These are phyloP conservation scores for Trypanosoma boissoni DNA, from an alignment of 208 protist species.

Conservation along the genomic window DNA sequence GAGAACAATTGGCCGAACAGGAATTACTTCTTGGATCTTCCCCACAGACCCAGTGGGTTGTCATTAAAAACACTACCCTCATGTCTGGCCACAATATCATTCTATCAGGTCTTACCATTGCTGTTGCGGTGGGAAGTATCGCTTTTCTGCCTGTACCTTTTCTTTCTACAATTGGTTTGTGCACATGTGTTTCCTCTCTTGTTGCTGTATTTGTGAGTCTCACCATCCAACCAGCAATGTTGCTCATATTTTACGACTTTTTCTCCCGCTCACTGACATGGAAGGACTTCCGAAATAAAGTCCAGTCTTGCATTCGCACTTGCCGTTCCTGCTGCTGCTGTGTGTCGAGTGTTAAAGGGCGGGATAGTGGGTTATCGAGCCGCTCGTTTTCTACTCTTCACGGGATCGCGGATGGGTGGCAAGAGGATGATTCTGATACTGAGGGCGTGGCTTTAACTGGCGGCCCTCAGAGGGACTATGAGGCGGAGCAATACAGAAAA, in stretches of 20 bases:
- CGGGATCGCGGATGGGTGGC: neutral
- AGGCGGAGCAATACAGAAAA: neutral
- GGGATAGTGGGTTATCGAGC: too few relatives aligned
- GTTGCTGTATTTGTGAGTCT: conserved; percentile 35
- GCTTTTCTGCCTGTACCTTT: conserved; percentile 36
- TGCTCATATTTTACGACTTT: conserved; percentile 41
- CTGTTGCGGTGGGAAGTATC: conserved; percentile 37
- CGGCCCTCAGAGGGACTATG: neutral
- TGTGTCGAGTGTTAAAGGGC: too few relatives aligned
- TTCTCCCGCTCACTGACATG: conserved; percentile 17
- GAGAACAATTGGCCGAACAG: conserved; percentile 32
- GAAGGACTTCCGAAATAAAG: conserved; percentile 10
- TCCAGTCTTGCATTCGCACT: neutral
- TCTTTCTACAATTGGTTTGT: conserved; percentile 43
- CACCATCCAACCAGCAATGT: conserved; percentile 39
- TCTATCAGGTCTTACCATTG: conserved; percentile 42
- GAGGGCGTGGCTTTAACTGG: too few relatives aligned
- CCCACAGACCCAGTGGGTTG: conserved; percentile 9
- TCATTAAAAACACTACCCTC: conserved; percentile 28
- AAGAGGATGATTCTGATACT: neutral
- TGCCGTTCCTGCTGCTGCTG: neutral
- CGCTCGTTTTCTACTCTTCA: neutral
- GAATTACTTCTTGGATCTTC: neutral
- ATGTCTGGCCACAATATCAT: conserved; percentile 35
- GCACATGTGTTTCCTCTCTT: conserved; percentile 24